phyloP scores from a whole-genome alignment of 2,329 filamentous ascomycete species.

The Penicillium sp. region DNA sequence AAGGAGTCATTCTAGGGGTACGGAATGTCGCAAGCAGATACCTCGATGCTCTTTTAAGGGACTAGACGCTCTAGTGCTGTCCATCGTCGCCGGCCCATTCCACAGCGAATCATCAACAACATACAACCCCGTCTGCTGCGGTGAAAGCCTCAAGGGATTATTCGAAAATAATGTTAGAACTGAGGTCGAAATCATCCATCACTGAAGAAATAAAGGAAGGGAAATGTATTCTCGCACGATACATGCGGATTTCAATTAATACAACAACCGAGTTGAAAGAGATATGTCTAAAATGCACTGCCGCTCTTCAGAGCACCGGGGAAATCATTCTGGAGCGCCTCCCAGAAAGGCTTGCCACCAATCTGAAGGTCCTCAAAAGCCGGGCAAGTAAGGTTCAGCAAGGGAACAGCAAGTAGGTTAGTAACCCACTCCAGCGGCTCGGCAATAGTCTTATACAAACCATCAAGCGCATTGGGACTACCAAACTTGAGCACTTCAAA shows the following conservation, averaged over 20 bases:
- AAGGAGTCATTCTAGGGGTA: too few species aligned
- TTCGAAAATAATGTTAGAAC: too few species aligned
- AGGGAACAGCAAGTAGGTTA: constrained; percentile 28
- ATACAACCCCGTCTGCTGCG: too few species aligned
- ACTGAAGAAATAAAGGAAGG: not conserved
- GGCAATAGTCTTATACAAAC: constrained; percentile 30
- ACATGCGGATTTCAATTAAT: not conserved
- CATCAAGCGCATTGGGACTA: constrained; percentile 33
- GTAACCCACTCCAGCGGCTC: constrained; percentile 30
- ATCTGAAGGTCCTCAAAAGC: constrained; percentile 34
- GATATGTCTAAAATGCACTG: constrained; percentile 13
- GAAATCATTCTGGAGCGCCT: constrained; percentile 29
- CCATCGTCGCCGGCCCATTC: too few species aligned
- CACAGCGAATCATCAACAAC: too few species aligned
- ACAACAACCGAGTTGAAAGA: not conserved
- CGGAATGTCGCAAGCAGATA: too few species aligned
- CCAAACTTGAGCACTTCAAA: constrained; percentile 36
- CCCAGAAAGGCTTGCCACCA: constrained; percentile 33
- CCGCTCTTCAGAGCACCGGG: constrained; percentile 29
- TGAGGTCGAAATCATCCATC: too few species aligned
- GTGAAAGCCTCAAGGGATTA: too few species aligned
- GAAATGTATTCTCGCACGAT: not conserved
- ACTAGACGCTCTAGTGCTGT: too few species aligned
- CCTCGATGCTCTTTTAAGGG: too few species aligned
- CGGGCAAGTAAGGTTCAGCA: constrained; percentile 33